Base-by-base conservation (phyloP, 2,329 filamentous ascomycete species). In the Catunica adiposa region DNA sequence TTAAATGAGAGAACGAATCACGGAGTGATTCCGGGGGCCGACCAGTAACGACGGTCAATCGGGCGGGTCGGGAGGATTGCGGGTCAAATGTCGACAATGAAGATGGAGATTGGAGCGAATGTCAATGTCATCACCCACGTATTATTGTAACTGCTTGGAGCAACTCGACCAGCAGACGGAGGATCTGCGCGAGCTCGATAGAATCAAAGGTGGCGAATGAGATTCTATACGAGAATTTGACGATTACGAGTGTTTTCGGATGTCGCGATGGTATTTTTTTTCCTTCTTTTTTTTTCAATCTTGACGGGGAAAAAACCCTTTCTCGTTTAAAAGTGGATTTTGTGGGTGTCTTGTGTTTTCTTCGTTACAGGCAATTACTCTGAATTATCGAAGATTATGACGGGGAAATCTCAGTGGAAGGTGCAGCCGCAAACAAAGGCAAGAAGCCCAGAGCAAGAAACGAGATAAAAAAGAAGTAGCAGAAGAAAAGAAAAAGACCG, bases 1-100 rank as follows among this genome's bases (percentile, higher is more conserved):
- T 37, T 31, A 8, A 54, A 51, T 23, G 56, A 54, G 26, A 20
- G 51, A 57, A 54, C 56, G 56, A 57, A 57, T 57, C 56, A 54
- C 15, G 25, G 20, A 54, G 51, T 42, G 51, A 54, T 54, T 57
- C 56, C 9, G 20, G 17, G 17, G 44, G 4, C 11, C 14, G 40
- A 44, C 26, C 11, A 15, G 44, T 25, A n/a, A 23, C 44, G 23
- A 20, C 26, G 14, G 44, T 42, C 14, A 48, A 25, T 29, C 44
- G 44, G 14, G 3, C n/a, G 50, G 50, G 34, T 15, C 20, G 3
- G 40, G 11, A 17, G 8, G 15, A n/a, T n/a, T 44, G 40, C 20
- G n/a, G 40, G 14, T 44, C 4, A 44, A 44, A 44, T 44, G 14
- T 34, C 6, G n/a, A 31, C 40, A n/a, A 17, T 17, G 11, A 44